Conservation (phyloP, 768 basidiomycete genomes). For the Lentinula raphanica region DNA sequence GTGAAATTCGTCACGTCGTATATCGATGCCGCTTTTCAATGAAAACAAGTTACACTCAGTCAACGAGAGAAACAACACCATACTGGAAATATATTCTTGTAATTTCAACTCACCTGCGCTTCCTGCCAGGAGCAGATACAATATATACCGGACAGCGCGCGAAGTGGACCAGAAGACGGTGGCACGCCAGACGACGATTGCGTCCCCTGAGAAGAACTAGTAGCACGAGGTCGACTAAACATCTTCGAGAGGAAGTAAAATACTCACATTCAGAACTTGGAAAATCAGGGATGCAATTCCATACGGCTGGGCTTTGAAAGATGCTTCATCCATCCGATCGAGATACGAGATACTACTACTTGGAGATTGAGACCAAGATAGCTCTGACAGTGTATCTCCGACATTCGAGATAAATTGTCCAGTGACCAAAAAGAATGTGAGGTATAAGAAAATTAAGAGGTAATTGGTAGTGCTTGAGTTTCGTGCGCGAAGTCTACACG, state of each 20-base stretch:
- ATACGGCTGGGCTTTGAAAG: not conserved
- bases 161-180: not conserved
- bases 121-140: not conserved
- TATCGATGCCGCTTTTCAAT: not conserved
- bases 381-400: not conserved
- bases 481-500: not conserved
- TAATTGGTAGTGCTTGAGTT: not conserved
- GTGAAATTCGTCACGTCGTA: not conserved
- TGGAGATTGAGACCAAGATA: not conserved
- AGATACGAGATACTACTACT: not conserved
- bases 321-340: not conserved
- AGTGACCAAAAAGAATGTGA: not conserved
- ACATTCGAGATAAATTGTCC: not conserved
- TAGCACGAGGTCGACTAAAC: not conserved
- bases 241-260: too few species aligned
- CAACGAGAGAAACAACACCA: too few species aligned
- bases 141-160: not conserved
- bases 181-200: slow-evolving; percentile 1
- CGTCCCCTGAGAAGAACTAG: not conserved
- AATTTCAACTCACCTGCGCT: not conserved
- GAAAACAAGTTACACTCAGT: too few species aligned
- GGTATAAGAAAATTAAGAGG: not conserved
- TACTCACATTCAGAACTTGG: not conserved
- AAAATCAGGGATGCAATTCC: not conserved
- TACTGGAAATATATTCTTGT: not conserved